Evolutionary conservation across 345 rosid species (phyloP), one percentile per base, ranked within the genome.

Genomic region (Hibiscus mutabilis): DNA sequence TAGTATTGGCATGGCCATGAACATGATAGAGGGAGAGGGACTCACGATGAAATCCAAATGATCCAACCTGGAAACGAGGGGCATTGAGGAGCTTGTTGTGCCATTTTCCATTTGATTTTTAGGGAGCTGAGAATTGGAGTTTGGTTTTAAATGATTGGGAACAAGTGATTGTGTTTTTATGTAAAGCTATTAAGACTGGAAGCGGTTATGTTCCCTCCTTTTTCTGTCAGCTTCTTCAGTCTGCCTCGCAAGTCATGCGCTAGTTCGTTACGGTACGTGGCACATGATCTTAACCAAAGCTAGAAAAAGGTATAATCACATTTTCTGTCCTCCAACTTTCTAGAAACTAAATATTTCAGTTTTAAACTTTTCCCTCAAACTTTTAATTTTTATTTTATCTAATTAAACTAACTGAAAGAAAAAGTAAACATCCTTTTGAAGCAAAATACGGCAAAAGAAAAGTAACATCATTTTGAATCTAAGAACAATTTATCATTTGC

Each of bases 11-110:
- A 37, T 37, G 42, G 42, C 11, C 42, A 25, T 35, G n/a, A 49
- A 6, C 2, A 6, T 37, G 55, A 15, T 18, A 31, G 2, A 44
- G n/a, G 2, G 21, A 18, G 69, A 42, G 44, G 46, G 49, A 75
- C 87, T 84, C 73, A 88, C 96, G 46, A 87, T 80, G 76, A 86
- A 79, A 79, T 91, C 96, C 78, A 89, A 71, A 74, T 85, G 91
- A 63, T 93, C 97, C 82, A 93, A 74, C 80, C 97, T 83, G 24
- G 96, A 80, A 71, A 79, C 82, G 71, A 87, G 84, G 46, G 89
- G 86, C 59, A 79, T 33, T 31, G 84, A 70, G 65, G 86, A 81
- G 75, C 42, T 37, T 75, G 76, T 77, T 67, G 72, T 83, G 47
- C 64, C 81, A 66, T 73, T 77, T 66, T 88, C 93, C 85, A 89